Base-by-base conservation (phyloP, 805 yeast species). In the Crinitomyces ghanaensis region DNA sequence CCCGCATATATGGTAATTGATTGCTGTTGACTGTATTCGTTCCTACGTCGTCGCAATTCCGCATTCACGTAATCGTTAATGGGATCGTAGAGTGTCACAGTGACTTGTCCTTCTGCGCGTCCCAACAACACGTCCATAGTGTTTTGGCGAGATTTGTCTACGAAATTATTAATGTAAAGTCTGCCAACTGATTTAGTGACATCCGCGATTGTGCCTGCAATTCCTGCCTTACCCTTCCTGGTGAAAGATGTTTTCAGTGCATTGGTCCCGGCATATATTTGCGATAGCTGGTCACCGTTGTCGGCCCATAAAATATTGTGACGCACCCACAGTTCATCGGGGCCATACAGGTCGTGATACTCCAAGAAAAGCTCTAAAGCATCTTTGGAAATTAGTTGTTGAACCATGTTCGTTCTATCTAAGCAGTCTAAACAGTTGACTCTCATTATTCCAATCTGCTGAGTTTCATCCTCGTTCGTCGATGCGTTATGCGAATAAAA, bases 281-380 rank as follows among this genome's bases (percentile, higher is more conserved):
- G 93, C 2, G 95, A 83, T 4, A 91, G 76, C 44, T 84, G 94
- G 56, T 91, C 98, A 36, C 98, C 99, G 55, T 91, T 91, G 54
- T 91, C 95, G 1, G 99, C 99, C 98, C 98, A 91, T 13, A 91
- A 60, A 5, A 81, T 70, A 44, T 86, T 82, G 44, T 86, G 95
- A 35, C 76, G 77, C n/a, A 64, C 57, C 51, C 75, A 67, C 17
- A 82, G 59, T 13, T 76, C 88, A 4, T 62, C 66, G 24, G 58
- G 42, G 7, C 51, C 43, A 29, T 46, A 54, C 41, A 74, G 70
- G 6, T 64, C 57, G 37, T 77, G 72, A 37, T 56, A 51, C 33
- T 54, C 57, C 7, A 57, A 38, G 28, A 62, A 58, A 33, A 56
- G 40, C 35, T 60, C 65, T 27, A 91, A 57, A 3, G 85, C 81